Evolutionary conservation across 2,329 filamentous ascomycete genomes (phyloP).

Genomic region (Ascocoryne sarcoides): DNA sequence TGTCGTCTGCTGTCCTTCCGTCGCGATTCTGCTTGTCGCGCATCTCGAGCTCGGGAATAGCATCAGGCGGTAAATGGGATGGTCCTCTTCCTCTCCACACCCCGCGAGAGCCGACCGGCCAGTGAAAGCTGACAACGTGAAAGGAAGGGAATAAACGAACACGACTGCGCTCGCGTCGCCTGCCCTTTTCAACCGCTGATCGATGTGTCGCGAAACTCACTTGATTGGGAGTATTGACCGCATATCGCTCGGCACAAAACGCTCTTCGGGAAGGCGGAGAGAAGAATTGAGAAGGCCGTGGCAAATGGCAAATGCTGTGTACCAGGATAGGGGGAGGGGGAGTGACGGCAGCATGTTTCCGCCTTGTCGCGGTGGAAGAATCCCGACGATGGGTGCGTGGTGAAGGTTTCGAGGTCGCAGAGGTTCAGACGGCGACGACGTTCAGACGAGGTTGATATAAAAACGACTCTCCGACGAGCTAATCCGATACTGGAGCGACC

Average conservation of each 20-base stretch:
- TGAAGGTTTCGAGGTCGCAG: conserved; percentile 1
- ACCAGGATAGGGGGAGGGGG: background rate
- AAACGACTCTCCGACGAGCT: background rate
- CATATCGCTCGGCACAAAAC: background rate
- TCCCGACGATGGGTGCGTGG: background rate
- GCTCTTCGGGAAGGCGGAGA: no score
- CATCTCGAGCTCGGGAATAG: no score
- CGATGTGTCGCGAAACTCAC: background rate
- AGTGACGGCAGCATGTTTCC: background rate
- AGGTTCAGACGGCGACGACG: background rate
- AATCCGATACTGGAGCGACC: background rate
- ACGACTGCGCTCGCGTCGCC: background rate
- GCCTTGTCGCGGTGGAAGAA: background rate
- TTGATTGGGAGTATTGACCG: background rate
- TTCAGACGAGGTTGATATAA: conserved; percentile 4
- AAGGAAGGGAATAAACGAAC: background rate
- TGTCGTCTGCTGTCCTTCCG: no score
- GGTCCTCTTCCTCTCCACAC: background rate
- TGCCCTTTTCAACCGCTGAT: background rate
- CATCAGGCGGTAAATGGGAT: background rate
- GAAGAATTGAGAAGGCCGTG: background rate
- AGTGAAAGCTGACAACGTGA: background rate
- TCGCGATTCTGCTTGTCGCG: no score
- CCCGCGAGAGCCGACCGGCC: background rate
- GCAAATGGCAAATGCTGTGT: background rate